Conservation (phyloP, 108 stramenopile genomes). For the Tribonema minus region DNA sequence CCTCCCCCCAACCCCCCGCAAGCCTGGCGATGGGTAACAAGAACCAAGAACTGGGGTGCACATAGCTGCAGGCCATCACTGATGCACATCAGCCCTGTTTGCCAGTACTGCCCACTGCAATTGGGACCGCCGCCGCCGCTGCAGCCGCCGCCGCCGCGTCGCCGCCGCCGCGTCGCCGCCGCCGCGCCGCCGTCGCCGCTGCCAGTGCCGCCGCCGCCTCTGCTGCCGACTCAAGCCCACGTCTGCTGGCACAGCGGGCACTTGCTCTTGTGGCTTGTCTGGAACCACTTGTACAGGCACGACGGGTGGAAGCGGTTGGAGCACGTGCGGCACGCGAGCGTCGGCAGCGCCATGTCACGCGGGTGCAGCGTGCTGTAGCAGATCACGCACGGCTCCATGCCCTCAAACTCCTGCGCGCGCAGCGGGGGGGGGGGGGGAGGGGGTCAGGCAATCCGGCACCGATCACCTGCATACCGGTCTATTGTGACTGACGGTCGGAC, state of each 20-base stretch:
- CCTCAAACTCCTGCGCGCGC: slow-evolving; percentile 73
- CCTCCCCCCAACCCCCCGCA: too few relatives aligned
- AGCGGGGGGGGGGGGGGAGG: not conserved
- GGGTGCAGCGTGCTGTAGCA: slow-evolving; percentile 88
- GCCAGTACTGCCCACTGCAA: too few relatives aligned
- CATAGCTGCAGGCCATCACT: too few relatives aligned
- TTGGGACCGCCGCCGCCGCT: not conserved
- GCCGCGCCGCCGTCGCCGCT: not conserved
- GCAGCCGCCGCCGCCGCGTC: not conserved
- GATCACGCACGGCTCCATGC: slow-evolving; percentile 96
- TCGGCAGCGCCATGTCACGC: slow-evolving; percentile 20
- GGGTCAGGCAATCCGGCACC: too few relatives aligned
- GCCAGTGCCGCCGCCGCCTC: not conserved
- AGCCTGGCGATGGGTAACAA: too few relatives aligned
- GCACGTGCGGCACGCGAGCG: slow-evolving; percentile 38
- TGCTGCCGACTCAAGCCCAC: slow-evolving; percentile 23
- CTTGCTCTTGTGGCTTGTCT: slow-evolving; percentile 73
- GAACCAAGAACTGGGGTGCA: too few relatives aligned
- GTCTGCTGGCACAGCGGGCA: slow-evolving; percentile 82
- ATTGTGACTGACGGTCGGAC: too few relatives aligned
- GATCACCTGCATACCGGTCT: too few relatives aligned
- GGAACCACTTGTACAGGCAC: slow-evolving; percentile 91
- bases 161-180: not conserved
- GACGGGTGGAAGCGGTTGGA: slow-evolving; percentile 70
- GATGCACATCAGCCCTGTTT: too few relatives aligned